phyloP scores from a whole-genome alignment of 192 early-diverging fungal species.

The Linnemannia elongata region DNA sequence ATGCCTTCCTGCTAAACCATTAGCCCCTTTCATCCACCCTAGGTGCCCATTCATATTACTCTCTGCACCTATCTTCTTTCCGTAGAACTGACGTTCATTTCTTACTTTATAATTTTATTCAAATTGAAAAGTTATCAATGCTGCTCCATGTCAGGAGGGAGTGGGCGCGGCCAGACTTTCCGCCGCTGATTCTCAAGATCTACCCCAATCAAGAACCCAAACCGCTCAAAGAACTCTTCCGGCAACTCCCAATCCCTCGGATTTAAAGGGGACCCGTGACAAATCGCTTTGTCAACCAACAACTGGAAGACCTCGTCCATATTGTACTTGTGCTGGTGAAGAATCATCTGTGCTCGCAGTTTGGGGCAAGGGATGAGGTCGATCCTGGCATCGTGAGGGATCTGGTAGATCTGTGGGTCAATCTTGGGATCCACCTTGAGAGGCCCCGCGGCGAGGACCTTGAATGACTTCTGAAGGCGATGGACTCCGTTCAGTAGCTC shows the following conservation, averaged over 20 bases:
- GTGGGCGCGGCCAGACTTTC: slow-evolving; percentile 36
- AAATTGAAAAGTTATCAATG: background rate
- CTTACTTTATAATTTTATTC: background rate
- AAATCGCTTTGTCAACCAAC: slow-evolving; percentile 40
- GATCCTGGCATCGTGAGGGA: slow-evolving; percentile 54
- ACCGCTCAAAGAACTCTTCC: slow-evolving; percentile 54
- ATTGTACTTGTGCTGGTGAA: slow-evolving; percentile 49
- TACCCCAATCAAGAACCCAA: slow-evolving; percentile 37
- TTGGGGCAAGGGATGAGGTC: slow-evolving; percentile 56
- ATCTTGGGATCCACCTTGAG: slow-evolving; percentile 33
- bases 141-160: background rate
- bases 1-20: background rate
- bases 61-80: no score
- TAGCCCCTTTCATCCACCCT: background rate
- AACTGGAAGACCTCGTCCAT: slow-evolving; percentile 47
- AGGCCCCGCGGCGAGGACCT: slow-evolving; percentile 5
- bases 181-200: slow-evolving; percentile 34
- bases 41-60: no score
- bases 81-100: background rate
- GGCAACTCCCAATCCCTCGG: slow-evolving; percentile 50
- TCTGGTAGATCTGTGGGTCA: slow-evolving; percentile 38
- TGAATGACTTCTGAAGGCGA: slow-evolving; percentile 29
- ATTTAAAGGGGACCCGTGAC: slow-evolving; percentile 53
- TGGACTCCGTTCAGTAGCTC: slow-evolving; percentile 6
- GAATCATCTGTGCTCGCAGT: slow-evolving; percentile 57